phyloP scores from a whole-genome alignment of 352 stramenopile species.

The Phytophthora fragariaefolia region DNA sequence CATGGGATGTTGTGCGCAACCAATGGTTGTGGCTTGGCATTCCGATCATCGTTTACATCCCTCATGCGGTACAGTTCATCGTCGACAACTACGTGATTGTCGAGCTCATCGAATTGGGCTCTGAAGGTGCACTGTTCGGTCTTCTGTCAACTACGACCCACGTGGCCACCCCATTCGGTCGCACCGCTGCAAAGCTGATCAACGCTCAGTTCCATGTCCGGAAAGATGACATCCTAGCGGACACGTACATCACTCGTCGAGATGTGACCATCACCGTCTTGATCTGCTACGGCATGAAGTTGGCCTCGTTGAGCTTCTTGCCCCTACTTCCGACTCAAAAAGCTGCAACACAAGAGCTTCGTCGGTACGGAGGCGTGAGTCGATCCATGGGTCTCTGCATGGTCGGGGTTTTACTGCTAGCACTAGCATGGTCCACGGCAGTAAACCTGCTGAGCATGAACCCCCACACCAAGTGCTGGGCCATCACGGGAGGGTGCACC shows the following conservation, averaged over 20 bases:
- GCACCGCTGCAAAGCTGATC: slow-evolving; percentile 46
- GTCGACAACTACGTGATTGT: slow-evolving; percentile 54
- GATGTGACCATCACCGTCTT: slow-evolving; percentile 55
- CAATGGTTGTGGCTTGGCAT: slow-evolving; percentile 60
- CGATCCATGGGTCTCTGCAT: slow-evolving; percentile 29
- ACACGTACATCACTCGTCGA: slow-evolving; percentile 43
- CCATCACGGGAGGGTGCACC: slow-evolving; percentile 48
- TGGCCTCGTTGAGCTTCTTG: slow-evolving; percentile 48
- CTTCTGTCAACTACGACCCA: slow-evolving; percentile 53
- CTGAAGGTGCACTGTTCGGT: slow-evolving; percentile 52
- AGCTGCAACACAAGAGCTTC: slow-evolving; percentile 39
- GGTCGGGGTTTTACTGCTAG: slow-evolving; percentile 26
- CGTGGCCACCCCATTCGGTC: slow-evolving; percentile 41
- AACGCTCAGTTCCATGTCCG: slow-evolving; percentile 52
- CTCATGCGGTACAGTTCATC: slow-evolving; percentile 53
- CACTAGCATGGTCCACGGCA: slow-evolving; percentile 29
- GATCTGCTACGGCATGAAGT: slow-evolving; percentile 54
- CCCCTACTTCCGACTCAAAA: slow-evolving; percentile 50
- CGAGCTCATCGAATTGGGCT: slow-evolving; percentile 48
- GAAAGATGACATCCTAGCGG: slow-evolving; percentile 40
- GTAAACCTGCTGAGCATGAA: slow-evolving; percentile 52
- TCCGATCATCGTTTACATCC: slow-evolving; percentile 48
- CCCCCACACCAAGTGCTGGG: slow-evolving; percentile 45
- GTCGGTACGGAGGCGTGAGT: slow-evolving; percentile 30
- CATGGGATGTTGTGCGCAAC: slow-evolving; percentile 45